Evolutionary conservation across 192 early-diverging fungal species (phyloP).

Genomic region (Linnemannia exigua): DNA sequence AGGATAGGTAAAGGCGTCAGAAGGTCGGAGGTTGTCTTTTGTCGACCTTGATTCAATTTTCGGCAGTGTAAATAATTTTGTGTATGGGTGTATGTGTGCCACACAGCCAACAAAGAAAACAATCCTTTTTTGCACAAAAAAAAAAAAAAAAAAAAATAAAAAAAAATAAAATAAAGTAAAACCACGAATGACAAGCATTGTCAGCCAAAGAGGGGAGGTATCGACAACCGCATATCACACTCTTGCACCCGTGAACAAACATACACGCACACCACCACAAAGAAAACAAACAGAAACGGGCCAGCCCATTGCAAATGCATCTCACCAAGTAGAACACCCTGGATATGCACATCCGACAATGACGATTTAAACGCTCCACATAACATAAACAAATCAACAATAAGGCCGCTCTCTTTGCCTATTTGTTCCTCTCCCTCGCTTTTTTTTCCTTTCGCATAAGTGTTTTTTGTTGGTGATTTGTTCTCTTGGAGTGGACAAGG

Average conservation of each 20-base stretch:
- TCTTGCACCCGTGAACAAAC: not conserved
- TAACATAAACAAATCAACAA: not conserved
- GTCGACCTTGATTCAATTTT: not conserved
- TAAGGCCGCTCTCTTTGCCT: not conserved
- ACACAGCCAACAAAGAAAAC: conserved; percentile 9
- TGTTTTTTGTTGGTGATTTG: not conserved
- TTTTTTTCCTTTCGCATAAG: not conserved
- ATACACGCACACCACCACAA: not conserved
- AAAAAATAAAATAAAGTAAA: not conserved
- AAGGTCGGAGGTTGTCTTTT: not conserved
- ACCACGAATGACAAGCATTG: conserved; percentile 1
- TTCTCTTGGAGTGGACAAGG: not conserved
- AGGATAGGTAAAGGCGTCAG: not conserved
- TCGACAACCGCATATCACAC: not conserved
- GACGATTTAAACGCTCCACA: conserved; percentile 2
- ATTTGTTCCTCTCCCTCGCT: not conserved
- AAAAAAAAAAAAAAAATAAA: not conserved
- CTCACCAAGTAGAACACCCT: no score
- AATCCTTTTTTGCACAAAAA: no score
- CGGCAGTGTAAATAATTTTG: not conserved
- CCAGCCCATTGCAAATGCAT: not conserved
- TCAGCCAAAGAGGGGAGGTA: not conserved
- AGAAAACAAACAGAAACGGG: not conserved
- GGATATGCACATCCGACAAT: not conserved
- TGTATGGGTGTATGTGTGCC: not conserved